A percentile compares a stretch with the other conserved stretches of the same genome.
Evolutionary conservation across 257 asterid species (phyloP).

Genomic region (Solanum piurae): DNA sequence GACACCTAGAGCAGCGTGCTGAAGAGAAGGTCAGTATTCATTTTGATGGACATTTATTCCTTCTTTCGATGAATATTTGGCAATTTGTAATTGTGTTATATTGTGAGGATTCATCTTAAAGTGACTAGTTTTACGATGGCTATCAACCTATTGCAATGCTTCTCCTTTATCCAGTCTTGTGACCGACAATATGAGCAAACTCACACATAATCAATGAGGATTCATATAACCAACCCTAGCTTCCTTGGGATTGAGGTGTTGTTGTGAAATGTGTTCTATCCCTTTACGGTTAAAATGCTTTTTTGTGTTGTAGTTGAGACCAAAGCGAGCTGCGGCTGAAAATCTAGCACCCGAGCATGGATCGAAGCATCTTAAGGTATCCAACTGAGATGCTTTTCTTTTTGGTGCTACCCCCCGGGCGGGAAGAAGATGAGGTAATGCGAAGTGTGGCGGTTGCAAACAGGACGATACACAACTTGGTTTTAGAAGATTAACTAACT

Average conservation of each 20-base stretch:
- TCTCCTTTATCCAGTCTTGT: not conserved
- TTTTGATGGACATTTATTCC: not conserved
- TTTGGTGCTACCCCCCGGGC: not conserved
- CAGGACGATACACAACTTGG: not conserved
- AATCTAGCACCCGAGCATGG: conserved; percentile 23
- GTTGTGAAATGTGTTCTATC: not conserved
- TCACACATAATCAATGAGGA: not conserved
- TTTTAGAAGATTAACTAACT: not conserved
- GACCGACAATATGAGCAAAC: not conserved
- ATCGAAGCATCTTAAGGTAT: conserved; percentile 21
- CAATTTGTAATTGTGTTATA: not conserved
- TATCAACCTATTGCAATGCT: not conserved
- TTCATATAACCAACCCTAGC: not conserved
- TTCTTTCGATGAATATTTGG: not conserved
- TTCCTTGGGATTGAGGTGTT: not conserved
- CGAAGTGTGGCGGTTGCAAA: not conserved
- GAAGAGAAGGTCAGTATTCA: conserved; percentile 25
- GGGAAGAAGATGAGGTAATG: not conserved
- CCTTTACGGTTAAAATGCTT: not conserved
- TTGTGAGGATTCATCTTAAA: not conserved
- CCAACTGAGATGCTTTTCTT: conserved; percentile 7
- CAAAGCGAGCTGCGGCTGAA: conserved; percentile 37
- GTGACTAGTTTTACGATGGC: not conserved
- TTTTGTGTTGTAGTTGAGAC: conserved; percentile 16
- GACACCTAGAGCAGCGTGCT: conserved; percentile 27